Evolutionary conservation across 2,329 filamentous ascomycete genomes (phyloP).

Genomic region (Fusarium bulbicola): DNA sequence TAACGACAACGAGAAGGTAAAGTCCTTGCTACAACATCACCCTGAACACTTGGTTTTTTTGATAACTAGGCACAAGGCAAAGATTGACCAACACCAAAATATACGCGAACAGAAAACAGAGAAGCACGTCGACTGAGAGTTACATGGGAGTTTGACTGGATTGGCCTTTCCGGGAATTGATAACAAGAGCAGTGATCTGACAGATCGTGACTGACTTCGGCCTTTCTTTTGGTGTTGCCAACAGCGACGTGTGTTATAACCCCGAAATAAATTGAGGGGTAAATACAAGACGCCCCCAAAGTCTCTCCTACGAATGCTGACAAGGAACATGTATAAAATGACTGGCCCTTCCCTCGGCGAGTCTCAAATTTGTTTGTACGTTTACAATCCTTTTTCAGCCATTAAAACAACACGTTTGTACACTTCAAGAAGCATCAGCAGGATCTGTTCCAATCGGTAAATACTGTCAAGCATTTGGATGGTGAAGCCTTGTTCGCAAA

Average conservation of each 20-base stretch:
- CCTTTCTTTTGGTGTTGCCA: not conserved
- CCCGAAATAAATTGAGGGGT: not conserved
- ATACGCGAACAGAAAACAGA: not conserved
- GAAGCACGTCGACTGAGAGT: not conserved
- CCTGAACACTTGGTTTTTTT: not conserved
- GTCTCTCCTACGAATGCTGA: not conserved
- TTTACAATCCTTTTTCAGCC: rapidly evolving
- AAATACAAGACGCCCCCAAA: rapidly evolving
- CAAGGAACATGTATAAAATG: not conserved
- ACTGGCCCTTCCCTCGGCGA: rapidly evolving
- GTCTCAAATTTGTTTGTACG: rapidly evolving
- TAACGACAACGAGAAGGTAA: not conserved
- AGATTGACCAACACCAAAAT: not conserved
- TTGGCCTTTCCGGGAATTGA: too few species aligned
- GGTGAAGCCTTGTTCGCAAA: not conserved
- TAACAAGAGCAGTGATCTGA: rapidly evolving
- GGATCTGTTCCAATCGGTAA: too few species aligned
- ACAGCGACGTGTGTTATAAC: too few species aligned
- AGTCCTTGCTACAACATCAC: rapidly evolving
- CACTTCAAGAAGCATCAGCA: rapidly evolving
- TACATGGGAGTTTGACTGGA: not conserved
- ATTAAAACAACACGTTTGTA: rapidly evolving
- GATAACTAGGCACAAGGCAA: rapidly evolving
- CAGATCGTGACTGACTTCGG: not conserved
- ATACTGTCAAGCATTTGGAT: not conserved